A percentile compares a stretch with the other conserved stretches of the same genome.
Evolutionary conservation across 768 basidiomycete genomes (phyloP).

Genomic region (Termitomyces sp.): DNA sequence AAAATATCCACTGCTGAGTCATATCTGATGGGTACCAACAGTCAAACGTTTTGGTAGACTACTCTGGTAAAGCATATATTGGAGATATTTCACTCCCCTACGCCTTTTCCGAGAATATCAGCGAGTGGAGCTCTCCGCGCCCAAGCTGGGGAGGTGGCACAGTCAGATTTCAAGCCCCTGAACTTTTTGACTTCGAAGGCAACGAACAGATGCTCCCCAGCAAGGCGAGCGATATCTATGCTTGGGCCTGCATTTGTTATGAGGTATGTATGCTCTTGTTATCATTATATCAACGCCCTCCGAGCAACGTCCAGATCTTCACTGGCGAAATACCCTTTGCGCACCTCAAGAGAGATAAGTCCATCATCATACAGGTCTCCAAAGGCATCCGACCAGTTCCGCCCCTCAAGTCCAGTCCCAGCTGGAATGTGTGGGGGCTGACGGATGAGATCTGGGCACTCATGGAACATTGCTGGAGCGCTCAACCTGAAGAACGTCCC

Average conservation of each 20-base stretch:
- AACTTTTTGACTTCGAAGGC: not conserved
- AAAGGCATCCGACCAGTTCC: not conserved
- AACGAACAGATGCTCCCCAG: not conserved
- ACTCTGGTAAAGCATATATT: not conserved
- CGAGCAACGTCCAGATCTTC: not conserved
- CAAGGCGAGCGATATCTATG: constrained; percentile 5
- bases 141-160: too few species aligned
- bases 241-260: constrained; percentile 2
- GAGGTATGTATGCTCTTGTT: not conserved
- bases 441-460: not conserved
- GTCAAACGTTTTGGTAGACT: constrained; percentile 1
- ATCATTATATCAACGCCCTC: not conserved
- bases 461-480: not conserved
- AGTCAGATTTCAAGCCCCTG: constrained; percentile 6
- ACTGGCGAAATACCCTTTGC: not conserved
- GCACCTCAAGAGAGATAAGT: not conserved
- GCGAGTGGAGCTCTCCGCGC: not conserved
- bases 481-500: not conserved
- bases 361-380: not conserved
- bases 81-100: not conserved
- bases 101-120: not conserved
- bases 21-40: not conserved
- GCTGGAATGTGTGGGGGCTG: not conserved
- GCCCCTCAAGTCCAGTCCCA: not conserved
- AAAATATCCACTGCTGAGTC: not conserved